Conservation (phyloP, 1,139 yeast genomes). For the Yamadazyma conglobata region DNA sequence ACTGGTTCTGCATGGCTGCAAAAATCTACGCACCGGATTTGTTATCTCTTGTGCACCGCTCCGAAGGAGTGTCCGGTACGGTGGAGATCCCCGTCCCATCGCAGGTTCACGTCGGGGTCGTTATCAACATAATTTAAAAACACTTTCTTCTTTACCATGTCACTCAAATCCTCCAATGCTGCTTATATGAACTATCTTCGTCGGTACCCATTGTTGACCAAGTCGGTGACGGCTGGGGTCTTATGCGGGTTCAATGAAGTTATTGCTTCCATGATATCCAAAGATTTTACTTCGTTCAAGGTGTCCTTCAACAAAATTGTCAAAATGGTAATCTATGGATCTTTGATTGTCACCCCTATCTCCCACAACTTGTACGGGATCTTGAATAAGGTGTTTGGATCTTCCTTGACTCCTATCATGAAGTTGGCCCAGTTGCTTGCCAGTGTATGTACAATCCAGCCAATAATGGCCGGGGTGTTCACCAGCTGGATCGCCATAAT, state of each 20-base stretch:
- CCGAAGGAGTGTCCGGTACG: too few species aligned
- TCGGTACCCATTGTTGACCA: constrained; percentile 56
- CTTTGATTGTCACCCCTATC: constrained; percentile 67
- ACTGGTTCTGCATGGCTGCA: neutral
- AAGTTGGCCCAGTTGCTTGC: constrained; percentile 59
- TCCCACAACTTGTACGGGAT: constrained; percentile 58
- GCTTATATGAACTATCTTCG: constrained; percentile 40
- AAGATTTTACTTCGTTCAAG: constrained; percentile 28
- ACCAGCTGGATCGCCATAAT: constrained; percentile 54
- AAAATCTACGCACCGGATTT: too few species aligned
- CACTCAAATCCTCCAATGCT: constrained; percentile 15
- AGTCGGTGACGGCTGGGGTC: constrained; percentile 56
- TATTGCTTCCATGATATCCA: constrained; percentile 51
- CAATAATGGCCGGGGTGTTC: constrained; percentile 55
- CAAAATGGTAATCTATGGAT: constrained; percentile 72
- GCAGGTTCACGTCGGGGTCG: neutral
- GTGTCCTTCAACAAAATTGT: constrained; percentile 38
- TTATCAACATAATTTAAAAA: too few species aligned
- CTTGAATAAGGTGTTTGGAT: constrained; percentile 39
- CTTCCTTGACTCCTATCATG: constrained; percentile 23
- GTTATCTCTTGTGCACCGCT: too few species aligned
- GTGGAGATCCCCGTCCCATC: too few species aligned
- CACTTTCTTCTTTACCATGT: too few species aligned
- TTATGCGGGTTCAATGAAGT: constrained; percentile 59
- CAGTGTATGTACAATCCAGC: constrained; percentile 62